phyloP scores from a whole-genome alignment of 2,329 filamentous ascomycete species.

The Colletotrichum lentis region DNA sequence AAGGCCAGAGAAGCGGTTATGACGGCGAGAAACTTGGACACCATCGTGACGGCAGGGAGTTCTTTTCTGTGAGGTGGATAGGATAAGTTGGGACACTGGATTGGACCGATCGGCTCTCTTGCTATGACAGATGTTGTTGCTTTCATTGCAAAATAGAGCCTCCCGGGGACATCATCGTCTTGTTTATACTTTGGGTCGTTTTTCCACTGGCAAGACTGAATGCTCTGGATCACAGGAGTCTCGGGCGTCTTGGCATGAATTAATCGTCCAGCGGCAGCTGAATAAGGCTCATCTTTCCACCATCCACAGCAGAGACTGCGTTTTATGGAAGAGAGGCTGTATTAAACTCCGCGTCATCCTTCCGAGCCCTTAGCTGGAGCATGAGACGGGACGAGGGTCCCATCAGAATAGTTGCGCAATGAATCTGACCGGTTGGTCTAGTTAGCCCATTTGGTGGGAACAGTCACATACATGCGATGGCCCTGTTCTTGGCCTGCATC shows the following conservation, averaged over 20 bases:
- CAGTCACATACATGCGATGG: too few relatives aligned
- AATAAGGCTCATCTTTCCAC: too few relatives aligned
- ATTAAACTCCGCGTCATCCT: not conserved
- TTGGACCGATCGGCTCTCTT: not conserved
- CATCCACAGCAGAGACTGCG: not conserved
- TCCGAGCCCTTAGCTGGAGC: not conserved
- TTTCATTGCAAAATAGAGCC: not conserved
- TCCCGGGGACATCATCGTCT: too few relatives aligned
- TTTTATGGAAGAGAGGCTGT: not conserved
- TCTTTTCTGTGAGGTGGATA: not conserved
- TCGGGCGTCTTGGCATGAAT: too few relatives aligned
- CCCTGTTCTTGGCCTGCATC: too few relatives aligned
- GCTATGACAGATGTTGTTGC: not conserved
- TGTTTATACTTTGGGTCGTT: too few relatives aligned
- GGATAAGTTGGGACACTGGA: not conserved
- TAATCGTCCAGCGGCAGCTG: too few relatives aligned
- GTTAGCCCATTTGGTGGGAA: too few relatives aligned
- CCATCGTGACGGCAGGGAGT: not conserved
- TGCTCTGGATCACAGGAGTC: too few relatives aligned
- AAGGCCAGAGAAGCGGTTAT: constrained; percentile 1
- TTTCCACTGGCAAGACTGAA: too few relatives aligned
- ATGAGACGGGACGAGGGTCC: not conserved
- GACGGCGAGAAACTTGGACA: not conserved
- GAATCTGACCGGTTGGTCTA: too few relatives aligned
- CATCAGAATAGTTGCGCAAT: too few relatives aligned